Evolutionary conservation across 148 eudicot species (phyloP), one percentile per base, ranked within the genome.

Genomic region (Persicaria tinctoria): DNA sequence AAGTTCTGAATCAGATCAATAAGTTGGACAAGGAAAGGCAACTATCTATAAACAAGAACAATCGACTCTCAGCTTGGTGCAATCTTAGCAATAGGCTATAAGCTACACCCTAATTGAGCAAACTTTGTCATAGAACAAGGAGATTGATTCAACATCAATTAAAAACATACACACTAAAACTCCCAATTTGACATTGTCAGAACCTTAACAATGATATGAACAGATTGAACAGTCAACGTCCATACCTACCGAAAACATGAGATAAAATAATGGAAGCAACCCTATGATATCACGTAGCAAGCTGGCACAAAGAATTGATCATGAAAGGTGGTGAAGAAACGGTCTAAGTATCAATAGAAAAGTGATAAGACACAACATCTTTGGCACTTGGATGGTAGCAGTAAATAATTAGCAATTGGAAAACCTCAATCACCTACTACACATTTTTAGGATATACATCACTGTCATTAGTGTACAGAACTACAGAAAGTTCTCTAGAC

Each of bases 171-270:
- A 66, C 41, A 46, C 14, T 13, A 12, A 66, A 66, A 38, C 70
- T 38, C 48, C 5, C 14, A 0, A 66, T 41, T 13, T 66, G 46
- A 60, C 48, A 66, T 41, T 66, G 17, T 66, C 70, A 64, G 0
- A n/a, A 8, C 47, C 45, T 4, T 57, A 57, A 6, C 63, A 23
- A 60, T 2, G 44, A 60, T 20, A 60, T 6, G 68, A 60, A 27
- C 68, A 23, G 38, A 54, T 54, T 54, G 57, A 60, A 11, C 41
- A 23, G 5, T 23, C 20, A 8, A n/a, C 68, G 10, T 64, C 46
- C 45, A 46, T 46, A 66, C 70, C 70, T 41, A 66, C 48, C 70
- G 38, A 60, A 59, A 57, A 8, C 63, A 17, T 57, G 27, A 57
- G 68, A 60, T 23, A 60, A 4, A 27, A 23, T 27, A 23, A 60